A percentile compares a stretch with the other conserved stretches of the same genome.
Conservation (phyloP, 768 basidiomycete genomes). For the Tylopilus balloui region DNA sequence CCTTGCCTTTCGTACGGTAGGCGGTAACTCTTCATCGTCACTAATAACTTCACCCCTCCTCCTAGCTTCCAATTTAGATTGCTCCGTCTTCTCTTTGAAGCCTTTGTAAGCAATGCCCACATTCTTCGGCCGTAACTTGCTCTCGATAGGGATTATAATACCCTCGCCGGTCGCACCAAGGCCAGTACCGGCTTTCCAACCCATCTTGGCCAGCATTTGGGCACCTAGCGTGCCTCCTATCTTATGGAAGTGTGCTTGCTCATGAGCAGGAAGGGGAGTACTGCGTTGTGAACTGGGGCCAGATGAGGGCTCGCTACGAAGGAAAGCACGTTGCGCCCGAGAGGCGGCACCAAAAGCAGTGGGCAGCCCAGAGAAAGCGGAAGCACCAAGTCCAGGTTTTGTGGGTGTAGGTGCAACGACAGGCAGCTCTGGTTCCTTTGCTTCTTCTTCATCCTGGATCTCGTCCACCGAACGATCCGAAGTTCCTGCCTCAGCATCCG, state of each 20-base stretch:
- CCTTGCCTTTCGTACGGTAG: constrained; percentile 35
- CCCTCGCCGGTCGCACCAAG: constrained; percentile 73
- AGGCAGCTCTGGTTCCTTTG: constrained; percentile 26
- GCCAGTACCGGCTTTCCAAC: constrained; percentile 83
- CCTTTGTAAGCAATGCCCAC: constrained; percentile 87
- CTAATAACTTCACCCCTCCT: constrained; percentile 69
- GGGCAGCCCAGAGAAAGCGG: constrained; percentile 28
- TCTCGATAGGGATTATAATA: constrained; percentile 84
- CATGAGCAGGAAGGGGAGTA: constrained; percentile 54
- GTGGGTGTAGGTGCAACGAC: constrained; percentile 25
- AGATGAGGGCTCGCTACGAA: constrained; percentile 47
- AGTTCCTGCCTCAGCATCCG: constrained; percentile 32
- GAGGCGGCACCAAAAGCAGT: constrained; percentile 36
- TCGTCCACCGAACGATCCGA: constrained; percentile 34
- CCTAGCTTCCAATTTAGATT: constrained; percentile 75
- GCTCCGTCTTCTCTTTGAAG: constrained; percentile 84
- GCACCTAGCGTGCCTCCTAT: constrained; percentile 78
- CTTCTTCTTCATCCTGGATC: constrained; percentile 36
- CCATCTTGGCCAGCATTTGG: constrained; percentile 90
- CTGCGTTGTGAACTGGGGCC: constrained; percentile 38
- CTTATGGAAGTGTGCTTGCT: constrained; percentile 79
- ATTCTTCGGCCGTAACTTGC: constrained; percentile 76
- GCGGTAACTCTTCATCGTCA: constrained; percentile 54
- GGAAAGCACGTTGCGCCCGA: constrained; percentile 47
- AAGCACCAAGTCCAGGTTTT: constrained; percentile 23